Conservation (phyloP, 1,139 yeast species). For the Kurtzmaniella natalensis region DNA sequence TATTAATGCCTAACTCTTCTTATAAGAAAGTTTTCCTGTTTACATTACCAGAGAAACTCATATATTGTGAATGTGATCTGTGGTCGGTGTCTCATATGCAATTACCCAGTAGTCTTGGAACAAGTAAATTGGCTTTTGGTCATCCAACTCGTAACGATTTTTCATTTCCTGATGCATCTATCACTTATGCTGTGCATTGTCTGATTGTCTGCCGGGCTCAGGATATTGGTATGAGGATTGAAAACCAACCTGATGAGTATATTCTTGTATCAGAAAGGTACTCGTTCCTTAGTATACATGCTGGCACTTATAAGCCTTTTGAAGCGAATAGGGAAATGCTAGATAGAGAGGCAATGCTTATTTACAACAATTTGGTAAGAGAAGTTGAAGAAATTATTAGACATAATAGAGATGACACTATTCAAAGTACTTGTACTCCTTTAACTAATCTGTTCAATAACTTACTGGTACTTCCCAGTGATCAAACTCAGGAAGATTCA, state of each 20-base stretch:
- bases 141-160: constrained; percentile 25
- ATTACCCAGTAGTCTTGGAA: constrained; percentile 34
- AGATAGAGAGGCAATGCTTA: constrained; percentile 28
- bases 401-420: background rate
- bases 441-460: background rate
- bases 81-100: constrained; percentile 36
- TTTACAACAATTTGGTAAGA: constrained; percentile 23
- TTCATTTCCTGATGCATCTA: constrained; percentile 26
- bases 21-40: constrained; percentile 41
- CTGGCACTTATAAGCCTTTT: constrained; percentile 21
- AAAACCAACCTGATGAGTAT: constrained; percentile 26
- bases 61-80: constrained; percentile 31
- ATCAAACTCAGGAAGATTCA: background rate
- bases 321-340: constrained; percentile 29
- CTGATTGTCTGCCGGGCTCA: constrained; percentile 33
- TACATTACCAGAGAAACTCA: constrained; percentile 32
- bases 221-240: constrained; percentile 19
- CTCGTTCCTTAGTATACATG: constrained; percentile 24
- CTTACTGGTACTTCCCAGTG: background rate
- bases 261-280: constrained; percentile 34
- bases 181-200: constrained; percentile 35
- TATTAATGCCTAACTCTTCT: constrained; percentile 28
- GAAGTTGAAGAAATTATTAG: constrained; percentile 24
- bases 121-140: constrained; percentile 15
- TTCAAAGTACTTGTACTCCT: background rate